Evolutionary conservation across 139 green algal species (phyloP).

Genomic region (Chlamydomonas urium): DNA sequence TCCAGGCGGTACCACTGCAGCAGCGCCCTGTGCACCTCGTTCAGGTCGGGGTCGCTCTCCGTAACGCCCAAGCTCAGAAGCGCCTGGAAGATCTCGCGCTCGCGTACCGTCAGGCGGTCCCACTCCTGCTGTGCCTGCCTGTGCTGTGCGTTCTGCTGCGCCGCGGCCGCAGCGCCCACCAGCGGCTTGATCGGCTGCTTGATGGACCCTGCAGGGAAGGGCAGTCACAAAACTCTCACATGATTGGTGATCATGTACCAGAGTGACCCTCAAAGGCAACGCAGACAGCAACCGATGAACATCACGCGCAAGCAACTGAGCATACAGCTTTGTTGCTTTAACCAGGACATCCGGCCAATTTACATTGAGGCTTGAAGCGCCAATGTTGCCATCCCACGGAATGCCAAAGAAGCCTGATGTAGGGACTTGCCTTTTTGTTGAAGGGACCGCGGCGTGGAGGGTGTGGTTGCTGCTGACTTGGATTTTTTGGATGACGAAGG

Average conservation of each 20-base stretch:
- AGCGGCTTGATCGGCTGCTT: background rate
- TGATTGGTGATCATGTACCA: background rate
- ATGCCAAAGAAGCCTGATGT: too few species aligned
- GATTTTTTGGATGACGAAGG: too few species aligned
- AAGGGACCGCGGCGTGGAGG: too few species aligned
- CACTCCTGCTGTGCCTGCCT: background rate
- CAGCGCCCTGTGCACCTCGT: background rate
- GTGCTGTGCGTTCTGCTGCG: background rate
- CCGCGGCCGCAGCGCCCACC: background rate
- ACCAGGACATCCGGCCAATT: too few species aligned
- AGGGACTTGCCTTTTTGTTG: too few species aligned
- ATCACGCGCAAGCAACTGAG: too few species aligned
- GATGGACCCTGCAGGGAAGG: background rate
- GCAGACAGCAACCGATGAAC: background rate
- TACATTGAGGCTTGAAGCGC: too few species aligned
- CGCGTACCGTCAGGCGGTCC: background rate
- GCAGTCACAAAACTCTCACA: too few species aligned
- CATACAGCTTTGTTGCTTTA: too few species aligned
- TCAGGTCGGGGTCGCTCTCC: slow-evolving; percentile 10
- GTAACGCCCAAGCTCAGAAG: slow-evolving; percentile 4
- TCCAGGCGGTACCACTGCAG: slow-evolving; percentile 14
- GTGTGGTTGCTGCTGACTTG: too few species aligned
- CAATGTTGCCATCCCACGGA: too few species aligned
- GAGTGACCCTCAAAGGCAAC: background rate
- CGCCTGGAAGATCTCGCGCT: slow-evolving; percentile 13